Conservation (phyloP, 257 asterid genomes). For the Nicotiana otophora region DNA sequence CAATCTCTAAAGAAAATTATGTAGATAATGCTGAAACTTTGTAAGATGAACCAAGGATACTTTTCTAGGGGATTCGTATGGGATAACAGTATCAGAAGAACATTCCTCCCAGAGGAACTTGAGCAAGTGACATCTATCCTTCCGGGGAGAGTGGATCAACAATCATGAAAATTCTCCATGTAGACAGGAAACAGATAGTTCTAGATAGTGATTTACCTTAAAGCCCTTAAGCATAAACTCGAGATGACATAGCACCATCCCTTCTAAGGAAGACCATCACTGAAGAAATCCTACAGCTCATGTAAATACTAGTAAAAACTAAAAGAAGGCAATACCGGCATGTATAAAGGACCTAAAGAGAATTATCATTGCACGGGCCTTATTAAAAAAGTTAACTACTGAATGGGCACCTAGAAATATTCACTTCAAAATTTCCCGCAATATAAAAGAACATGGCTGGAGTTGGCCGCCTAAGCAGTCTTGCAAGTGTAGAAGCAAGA, state of each 20-base stretch:
- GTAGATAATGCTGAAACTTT: too few species aligned
- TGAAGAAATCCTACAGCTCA: not conserved
- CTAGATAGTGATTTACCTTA: not conserved
- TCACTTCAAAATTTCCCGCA: not conserved
- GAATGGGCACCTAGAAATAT: not conserved
- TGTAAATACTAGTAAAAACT: not conserved
- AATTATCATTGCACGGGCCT: not conserved
- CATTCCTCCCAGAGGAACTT: not conserved
- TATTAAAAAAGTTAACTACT: not conserved
- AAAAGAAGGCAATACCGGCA: not conserved
- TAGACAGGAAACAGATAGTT: not conserved
- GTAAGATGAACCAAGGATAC: too few species aligned
- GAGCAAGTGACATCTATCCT: not conserved
- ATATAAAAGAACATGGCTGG: not conserved
- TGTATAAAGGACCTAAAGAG: not conserved
- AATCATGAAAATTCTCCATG: not conserved
- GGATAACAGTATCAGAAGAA: not conserved
- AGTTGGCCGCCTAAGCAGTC: not conserved
- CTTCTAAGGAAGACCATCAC: slow-evolving; percentile 3
- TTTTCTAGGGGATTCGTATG: not conserved
- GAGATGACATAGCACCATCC: not conserved
- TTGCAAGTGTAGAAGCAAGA: not conserved
- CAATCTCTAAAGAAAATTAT: too few species aligned
- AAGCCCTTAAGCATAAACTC: not conserved
- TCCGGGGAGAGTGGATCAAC: not conserved